Percentiles rank a stretch among this genome's conserved stretches.
Conservation (phyloP, 208 protist species). For the Acanthamoeba lenticulata region DNA sequence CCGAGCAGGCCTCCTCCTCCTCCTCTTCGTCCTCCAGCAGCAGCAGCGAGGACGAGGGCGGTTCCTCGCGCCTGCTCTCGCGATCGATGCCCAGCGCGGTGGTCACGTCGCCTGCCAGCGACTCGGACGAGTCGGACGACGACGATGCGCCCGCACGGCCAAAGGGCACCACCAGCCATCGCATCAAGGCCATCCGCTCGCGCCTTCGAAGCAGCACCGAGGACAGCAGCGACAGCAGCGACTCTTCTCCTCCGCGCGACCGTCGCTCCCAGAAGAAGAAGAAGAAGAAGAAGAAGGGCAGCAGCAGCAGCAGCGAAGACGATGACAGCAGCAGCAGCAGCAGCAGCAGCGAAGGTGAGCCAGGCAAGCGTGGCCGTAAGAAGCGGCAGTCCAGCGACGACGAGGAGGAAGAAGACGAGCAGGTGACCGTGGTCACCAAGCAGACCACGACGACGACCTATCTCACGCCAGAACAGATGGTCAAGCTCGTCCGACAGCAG, state of each 20-base stretch:
- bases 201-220: neutral
- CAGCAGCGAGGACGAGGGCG: neutral
- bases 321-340: neutral
- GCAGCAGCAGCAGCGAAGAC: too few relatives aligned
- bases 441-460: neutral
- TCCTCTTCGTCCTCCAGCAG: neutral
- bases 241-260: neutral
- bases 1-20: neutral
- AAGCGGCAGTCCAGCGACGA: neutral
- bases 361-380: too few relatives aligned
- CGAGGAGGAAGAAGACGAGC: neutral
- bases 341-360: neutral
- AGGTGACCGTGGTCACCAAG: neutral
- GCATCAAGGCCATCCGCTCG: neutral
- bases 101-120: neutral
- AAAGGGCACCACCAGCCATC: neutral
- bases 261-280: neutral
- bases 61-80: neutral
- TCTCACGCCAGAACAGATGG: neutral
- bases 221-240: neutral
- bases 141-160: neutral
- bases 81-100: neutral
- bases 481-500: conserved; percentile 6
- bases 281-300: neutral
- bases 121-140: neutral